Evolutionary conservation across 495 filamentous ascomycete species (phyloP).

Genomic region (Neurospora pannonica): DNA sequence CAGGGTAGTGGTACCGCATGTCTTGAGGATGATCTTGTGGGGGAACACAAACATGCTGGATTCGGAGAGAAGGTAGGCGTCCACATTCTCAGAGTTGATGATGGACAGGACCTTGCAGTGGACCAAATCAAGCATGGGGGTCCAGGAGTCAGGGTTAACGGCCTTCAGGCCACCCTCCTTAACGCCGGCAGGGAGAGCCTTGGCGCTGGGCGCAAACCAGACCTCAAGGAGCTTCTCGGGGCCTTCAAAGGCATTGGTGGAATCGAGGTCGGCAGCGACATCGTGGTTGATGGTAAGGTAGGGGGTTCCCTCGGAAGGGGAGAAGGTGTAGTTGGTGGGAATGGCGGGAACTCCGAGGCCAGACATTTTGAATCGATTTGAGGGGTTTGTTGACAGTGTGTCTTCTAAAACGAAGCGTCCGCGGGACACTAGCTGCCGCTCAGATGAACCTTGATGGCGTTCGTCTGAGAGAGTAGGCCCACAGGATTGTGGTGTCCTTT

Average conservation of each 20-base stretch:
- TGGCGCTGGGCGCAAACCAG: conserved; percentile 84
- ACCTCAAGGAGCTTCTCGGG: conserved; percentile 98
- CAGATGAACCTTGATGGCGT: conserved; percentile 84
- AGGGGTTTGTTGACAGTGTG: conserved; percentile 12
- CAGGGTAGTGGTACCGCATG: conserved; percentile 94
- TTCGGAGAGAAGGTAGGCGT: conserved; percentile 96
- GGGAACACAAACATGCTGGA: conserved; percentile 99
- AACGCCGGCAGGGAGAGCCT: conserved; percentile 58
- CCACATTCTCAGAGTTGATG: conserved; percentile 87
- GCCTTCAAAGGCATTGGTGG: conserved; percentile 93
- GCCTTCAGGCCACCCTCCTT: conserved; percentile 75
- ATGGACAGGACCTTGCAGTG: conserved; percentile 97
- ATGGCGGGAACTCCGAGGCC: conserved; percentile 67
- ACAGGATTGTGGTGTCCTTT: conserved; percentile 49
- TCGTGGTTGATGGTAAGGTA: conserved; percentile 95
- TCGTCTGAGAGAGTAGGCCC: conserved; percentile 94
- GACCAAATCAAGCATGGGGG: conserved; percentile 93
- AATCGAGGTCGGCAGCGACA: conserved; percentile 88
- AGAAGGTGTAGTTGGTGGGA: conserved; percentile 67
- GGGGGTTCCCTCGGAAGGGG: conserved; percentile 72
- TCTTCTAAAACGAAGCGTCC: conserved; percentile 30
- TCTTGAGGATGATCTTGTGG: conserved; percentile 98
- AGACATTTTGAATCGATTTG: conserved; percentile 58
- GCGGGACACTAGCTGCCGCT: conserved; percentile 63
- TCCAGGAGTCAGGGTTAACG: conserved; percentile 78